Conservation (phyloP, 148 eudicot species). For the Simmondsia chinensis region DNA sequence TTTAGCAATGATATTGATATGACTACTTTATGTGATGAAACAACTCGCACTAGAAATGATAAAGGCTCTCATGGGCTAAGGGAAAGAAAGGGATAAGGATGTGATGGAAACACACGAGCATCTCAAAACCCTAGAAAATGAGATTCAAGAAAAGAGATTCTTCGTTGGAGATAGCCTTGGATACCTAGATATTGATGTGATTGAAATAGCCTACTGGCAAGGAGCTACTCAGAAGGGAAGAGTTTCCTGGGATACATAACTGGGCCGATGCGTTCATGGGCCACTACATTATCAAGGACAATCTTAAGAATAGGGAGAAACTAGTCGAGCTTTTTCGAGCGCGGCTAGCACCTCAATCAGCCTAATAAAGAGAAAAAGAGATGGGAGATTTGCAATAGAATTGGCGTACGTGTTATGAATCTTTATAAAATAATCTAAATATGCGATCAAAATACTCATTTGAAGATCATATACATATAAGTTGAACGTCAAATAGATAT, state of each 20-base stretch:
- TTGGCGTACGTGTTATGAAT: too few relatives aligned
- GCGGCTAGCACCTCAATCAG: too few relatives aligned
- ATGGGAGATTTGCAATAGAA: too few relatives aligned
- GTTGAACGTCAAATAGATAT: too few relatives aligned
- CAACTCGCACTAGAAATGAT: constrained; percentile 9
- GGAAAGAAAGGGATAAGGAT: constrained; percentile 21
- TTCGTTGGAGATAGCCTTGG: constrained; percentile 39
- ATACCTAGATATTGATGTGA: constrained; percentile 30
- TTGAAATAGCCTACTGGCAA: constrained; percentile 27
- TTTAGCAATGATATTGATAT: too few relatives aligned
- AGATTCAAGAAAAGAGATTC: constrained; percentile 33
- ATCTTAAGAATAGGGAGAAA: constrained; percentile 22
- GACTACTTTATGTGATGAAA: too few relatives aligned
- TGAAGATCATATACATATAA: too few relatives aligned
- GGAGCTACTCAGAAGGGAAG: constrained; percentile 22
- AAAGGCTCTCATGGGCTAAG: constrained; percentile 16
- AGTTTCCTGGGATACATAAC: constrained; percentile 20
- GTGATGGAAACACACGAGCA: constrained; percentile 21
- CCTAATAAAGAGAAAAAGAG: too few relatives aligned
- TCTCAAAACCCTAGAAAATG: constrained; percentile 27
- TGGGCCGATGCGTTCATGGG: constrained; percentile 24
- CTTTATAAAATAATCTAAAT: too few relatives aligned
- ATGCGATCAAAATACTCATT: too few relatives aligned
- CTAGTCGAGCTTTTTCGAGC: constrained; percentile 1
- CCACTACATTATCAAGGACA: constrained; percentile 17